Conservation (phyloP, 495 filamentous ascomycete species). For the Lentithecium fluviatile region DNA sequence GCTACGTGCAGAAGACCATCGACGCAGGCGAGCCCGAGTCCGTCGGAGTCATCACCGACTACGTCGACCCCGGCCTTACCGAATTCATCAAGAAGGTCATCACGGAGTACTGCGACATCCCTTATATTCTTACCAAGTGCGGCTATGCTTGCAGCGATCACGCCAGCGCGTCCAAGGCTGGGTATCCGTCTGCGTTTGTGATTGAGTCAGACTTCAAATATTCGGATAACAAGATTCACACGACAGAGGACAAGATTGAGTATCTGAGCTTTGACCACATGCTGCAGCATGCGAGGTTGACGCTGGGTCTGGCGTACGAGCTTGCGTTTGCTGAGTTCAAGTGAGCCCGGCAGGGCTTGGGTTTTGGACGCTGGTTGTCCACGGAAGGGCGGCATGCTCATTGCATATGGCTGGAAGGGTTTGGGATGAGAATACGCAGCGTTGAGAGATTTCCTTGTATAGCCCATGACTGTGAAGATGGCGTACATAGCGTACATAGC, state of each 20-base stretch:
- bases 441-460: too few species aligned
- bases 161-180: constrained; percentile 87
- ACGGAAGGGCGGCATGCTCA: neutral
- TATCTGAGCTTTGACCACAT: constrained; percentile 94
- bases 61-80: constrained; percentile 76
- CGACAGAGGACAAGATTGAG: constrained; percentile 80
- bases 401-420: neutral
- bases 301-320: constrained; percentile 85
- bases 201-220: constrained; percentile 87
- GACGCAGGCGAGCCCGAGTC: constrained; percentile 81
- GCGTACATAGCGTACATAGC: too few species aligned
- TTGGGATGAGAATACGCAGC: too few species aligned
- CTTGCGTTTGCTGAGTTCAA: constrained; percentile 60
- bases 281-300: constrained; percentile 93
- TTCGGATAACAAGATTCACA: constrained; percentile 84
- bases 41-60: constrained; percentile 91
- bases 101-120: constrained; percentile 58
- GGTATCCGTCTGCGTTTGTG: constrained; percentile 92
- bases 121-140: constrained; percentile 78
- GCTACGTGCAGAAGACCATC: constrained; percentile 80
- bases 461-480: too few species aligned
- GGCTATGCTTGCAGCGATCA: constrained; percentile 98
- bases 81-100: constrained; percentile 89
- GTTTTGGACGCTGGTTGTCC: too few species aligned
- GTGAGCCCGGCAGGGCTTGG: neutral